Evolutionary conservation across 257 asterid genomes (phyloP).

Genomic region (Lycium ferocissimum): DNA sequence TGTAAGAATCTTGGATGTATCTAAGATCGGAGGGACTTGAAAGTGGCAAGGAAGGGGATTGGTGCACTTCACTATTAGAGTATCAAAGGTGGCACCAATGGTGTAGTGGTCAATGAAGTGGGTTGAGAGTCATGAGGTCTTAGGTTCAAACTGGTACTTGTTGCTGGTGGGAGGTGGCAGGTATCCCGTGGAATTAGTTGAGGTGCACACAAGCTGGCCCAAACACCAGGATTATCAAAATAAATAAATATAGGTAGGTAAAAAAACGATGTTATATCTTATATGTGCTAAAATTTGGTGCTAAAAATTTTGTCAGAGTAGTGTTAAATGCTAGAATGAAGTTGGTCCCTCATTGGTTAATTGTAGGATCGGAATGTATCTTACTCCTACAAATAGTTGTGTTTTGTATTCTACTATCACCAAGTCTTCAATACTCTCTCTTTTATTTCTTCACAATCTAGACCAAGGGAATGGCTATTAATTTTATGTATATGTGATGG

Average conservation of each 20-base stretch:
- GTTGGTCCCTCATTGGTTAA: background rate
- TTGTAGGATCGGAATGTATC: background rate
- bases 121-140: no score
- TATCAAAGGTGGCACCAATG: background rate
- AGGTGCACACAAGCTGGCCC: no score
- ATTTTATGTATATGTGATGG: background rate
- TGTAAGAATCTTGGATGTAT: background rate
- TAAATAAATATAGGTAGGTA: background rate
- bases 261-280: background rate
- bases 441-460: background rate
- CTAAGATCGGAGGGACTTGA: background rate
- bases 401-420: background rate
- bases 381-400: background rate
- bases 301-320: background rate
- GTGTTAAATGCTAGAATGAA: background rate
- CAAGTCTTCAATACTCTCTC: background rate
- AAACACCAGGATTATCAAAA: no score
- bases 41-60: conserved; percentile 7
- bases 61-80: background rate
- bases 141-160: no score
- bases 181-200: no score
- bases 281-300: background rate
- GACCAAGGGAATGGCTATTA: background rate
- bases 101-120: no score
- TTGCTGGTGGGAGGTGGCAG: no score